phyloP scores from a whole-genome alignment of 768 basidiomycete genomes.

The Termitomyces sp. region DNA sequence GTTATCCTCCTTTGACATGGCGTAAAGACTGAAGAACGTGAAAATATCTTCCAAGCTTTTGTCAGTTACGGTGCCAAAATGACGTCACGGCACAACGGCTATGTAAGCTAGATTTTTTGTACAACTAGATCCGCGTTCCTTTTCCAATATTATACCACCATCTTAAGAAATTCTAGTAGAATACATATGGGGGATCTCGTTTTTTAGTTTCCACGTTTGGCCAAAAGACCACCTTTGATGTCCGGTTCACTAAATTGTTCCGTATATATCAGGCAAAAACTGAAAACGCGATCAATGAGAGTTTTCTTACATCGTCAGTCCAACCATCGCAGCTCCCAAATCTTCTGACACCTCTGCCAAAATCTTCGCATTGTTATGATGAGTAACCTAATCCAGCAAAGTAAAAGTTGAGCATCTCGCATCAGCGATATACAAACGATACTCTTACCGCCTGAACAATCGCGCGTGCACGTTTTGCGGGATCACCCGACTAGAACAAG shows the following conservation, averaged over 20 bases:
- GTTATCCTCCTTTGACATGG: neutral
- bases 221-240: constrained; percentile 66
- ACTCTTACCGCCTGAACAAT: constrained; percentile 86
- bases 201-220: constrained; percentile 62
- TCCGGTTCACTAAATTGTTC: constrained; percentile 45
- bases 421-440: neutral
- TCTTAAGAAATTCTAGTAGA: neutral
- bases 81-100: neutral
- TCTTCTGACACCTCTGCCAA: constrained; percentile 89
- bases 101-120: neutral
- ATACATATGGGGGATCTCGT: neutral
- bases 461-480: constrained; percentile 88
- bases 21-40: neutral
- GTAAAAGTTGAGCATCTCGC: constrained; percentile 7
- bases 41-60: neutral
- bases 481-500: constrained; percentile 71
- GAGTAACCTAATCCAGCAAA: constrained; percentile 59
- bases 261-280: constrained; percentile 1
- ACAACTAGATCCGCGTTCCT: neutral
- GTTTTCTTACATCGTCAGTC: constrained; percentile 74
- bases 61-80: neutral
- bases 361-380: constrained; percentile 91
- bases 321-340: constrained; percentile 91
- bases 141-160: neutral
- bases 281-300: neutral